A percentile compares a stretch with the other conserved stretches of the same genome.
phyloP scores from a whole-genome alignment of 495 filamentous ascomycete species.

The Geopyxis carbonaria region DNA sequence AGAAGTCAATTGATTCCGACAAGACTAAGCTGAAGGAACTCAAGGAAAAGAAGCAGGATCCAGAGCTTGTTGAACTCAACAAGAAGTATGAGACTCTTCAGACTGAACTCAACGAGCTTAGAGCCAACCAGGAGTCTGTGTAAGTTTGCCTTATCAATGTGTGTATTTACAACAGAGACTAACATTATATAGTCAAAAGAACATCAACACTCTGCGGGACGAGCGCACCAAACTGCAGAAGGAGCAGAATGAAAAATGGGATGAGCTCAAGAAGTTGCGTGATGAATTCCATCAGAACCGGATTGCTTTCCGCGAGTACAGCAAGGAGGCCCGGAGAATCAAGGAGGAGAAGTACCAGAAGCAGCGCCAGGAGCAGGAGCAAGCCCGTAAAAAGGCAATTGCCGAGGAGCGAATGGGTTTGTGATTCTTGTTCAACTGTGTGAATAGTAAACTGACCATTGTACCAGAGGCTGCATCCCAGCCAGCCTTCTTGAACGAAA shows the following conservation, averaged over 20 bases:
- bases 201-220: constrained; percentile 70
- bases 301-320: constrained; percentile 61
- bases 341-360: constrained; percentile 54
- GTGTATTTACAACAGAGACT: constrained; percentile 2
- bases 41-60: constrained; percentile 72
- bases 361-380: constrained; percentile 57
- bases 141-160: constrained; percentile 2
- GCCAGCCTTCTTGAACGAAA: constrained; percentile 79
- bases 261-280: constrained; percentile 62
- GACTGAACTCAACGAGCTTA: constrained; percentile 72
- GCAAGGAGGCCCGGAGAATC: constrained; percentile 50
- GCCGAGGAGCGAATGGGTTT: constrained; percentile 51
- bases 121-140: constrained; percentile 60
- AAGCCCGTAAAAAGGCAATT: constrained; percentile 60
- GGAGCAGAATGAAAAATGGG: constrained; percentile 70
- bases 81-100: constrained; percentile 68
- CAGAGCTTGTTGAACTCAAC: constrained; percentile 73
- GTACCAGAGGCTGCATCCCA: constrained; percentile 67
- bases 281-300: constrained; percentile 65
- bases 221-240: constrained; percentile 64
- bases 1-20: constrained; percentile 69
- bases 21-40: constrained; percentile 73
- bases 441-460: too few species aligned
- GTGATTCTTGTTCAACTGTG: constrained; percentile 1
- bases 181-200: constrained; percentile 40